phyloP scores from a whole-genome alignment of 2,329 filamentous ascomycete genomes.

The Penicillium sp. region DNA sequence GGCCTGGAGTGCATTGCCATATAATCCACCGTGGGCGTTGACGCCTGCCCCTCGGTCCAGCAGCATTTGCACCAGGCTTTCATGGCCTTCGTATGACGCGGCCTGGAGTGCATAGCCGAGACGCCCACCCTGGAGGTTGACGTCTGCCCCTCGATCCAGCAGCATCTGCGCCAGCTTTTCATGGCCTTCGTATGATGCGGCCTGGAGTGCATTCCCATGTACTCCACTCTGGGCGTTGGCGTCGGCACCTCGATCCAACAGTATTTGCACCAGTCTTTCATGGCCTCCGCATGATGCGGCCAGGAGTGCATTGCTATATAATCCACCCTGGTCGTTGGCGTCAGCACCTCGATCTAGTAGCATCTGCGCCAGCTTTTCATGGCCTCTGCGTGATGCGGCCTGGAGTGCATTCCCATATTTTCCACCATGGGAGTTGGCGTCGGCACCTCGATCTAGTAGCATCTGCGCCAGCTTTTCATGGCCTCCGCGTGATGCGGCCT shows the following conservation, averaged over 20 bases:
- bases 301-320: conserved; percentile 1
- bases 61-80: no score
- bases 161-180: no score
- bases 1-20: not conserved
- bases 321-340: not conserved
- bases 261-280: not conserved
- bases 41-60: no score
- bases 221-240: no score
- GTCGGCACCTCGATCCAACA: not conserved
- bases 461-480: not conserved
- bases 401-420: not conserved
- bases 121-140: no score
- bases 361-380: not conserved
- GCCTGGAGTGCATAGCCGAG: no score
- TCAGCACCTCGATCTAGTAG: not conserved
- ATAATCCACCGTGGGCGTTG: no score
- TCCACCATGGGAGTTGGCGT: not conserved
- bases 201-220: no score
- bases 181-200: no score
- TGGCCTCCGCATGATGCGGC: not conserved
- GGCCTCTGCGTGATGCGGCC: not conserved
- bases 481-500: conserved; percentile 4
- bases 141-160: no score
- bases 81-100: no score
- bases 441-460: not conserved